A percentile compares a stretch with the other conserved stretches of the same genome.
These are phyloP conservation scores for Microsporum canis DNA, from an alignment of 2,329 filamentous ascomycete genomes.

Conservation along the genomic window DNA sequence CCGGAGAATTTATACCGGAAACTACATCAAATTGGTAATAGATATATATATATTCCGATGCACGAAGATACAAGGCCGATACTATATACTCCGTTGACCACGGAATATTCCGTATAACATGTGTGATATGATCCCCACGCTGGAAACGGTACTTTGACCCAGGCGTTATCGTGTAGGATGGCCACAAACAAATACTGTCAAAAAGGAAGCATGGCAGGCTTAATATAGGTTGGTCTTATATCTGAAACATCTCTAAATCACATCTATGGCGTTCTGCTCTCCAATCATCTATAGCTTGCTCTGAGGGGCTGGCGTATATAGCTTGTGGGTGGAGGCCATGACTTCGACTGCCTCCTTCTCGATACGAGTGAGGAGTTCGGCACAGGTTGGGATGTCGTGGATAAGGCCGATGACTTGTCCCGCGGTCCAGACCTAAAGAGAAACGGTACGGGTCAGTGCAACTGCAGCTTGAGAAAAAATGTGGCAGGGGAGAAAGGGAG, in stretches of 20 bases:
- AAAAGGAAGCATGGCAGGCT: neutral
- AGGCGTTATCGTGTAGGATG: neutral
- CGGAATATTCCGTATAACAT: neutral
- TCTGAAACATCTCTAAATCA: neutral
- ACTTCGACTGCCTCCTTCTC: conserved; percentile 63
- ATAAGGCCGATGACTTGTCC: conserved; percentile 89
- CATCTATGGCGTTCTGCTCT: neutral
- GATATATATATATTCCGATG: no score
- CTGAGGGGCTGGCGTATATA: conserved; percentile 31
- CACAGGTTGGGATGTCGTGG: conserved; percentile 69
- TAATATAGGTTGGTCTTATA: neutral
- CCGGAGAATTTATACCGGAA: neutral
- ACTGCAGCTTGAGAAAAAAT: neutral
- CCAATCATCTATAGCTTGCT: conserved; percentile 10
- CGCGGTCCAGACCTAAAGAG: conserved; percentile 75
- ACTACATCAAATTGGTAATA: neutral
- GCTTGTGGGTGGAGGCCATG: conserved; percentile 47
- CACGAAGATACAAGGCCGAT: no score
- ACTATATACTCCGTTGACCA: neutral
- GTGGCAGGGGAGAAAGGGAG: neutral
- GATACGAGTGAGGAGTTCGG: conserved; percentile 57
- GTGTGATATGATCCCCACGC: neutral
- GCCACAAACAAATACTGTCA: neutral
- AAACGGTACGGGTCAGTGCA: conserved; percentile 12
- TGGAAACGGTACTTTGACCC: neutral